Base-by-base conservation (phyloP, 192 early-diverging fungal genomes). In the Physocladia obscura region DNA sequence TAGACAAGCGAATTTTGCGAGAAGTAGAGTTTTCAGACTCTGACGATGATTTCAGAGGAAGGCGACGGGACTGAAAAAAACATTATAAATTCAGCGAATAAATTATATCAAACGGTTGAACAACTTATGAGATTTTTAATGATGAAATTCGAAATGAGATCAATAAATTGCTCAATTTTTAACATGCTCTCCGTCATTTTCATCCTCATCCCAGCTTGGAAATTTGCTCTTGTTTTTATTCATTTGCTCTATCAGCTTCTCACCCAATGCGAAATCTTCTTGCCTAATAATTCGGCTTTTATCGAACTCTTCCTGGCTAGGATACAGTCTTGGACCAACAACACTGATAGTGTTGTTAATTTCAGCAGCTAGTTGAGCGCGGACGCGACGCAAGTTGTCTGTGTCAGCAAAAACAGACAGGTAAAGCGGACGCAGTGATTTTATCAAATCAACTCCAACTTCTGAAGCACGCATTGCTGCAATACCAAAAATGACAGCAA, bases 321-420 rank as follows among this genome's bases (percentile, higher is more conserved):
- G 70, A 59, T 74, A 79, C 34, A 79, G n/a, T 32, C 75, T 70
- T 2, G 83, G 81, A n/a, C 90, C 94, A 26, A 93, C 84, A 57
- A 95, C 93, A 49, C 93, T 91, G 62, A 98, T 91, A 27, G 93
- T 64, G 1, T 84, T 81, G 19, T 88, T 92, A 56, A 98, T 87
- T 48, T 91, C 84, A 54, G 82, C 80, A 15, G 91, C 87, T 1
- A 98, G 83, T 47, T 91, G 80, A 32, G 87, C 78, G 27, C 96
- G 87, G 31, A 84, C 83, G 22, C 74, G 73, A 19, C 90, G 85
- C 47, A 98, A 82, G 4, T 72, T 58, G 84, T 87, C 57, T 77
- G 82, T 49, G 48, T 77, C 58, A 19, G 77, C 49, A 57, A 78
- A 77, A 2, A 90, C 57, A 19, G 91, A 87, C 48, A 98, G 69